Percentiles rank a stretch among this genome's conserved stretches.
Evolutionary conservation across 805 yeast species (phyloP).

Genomic region (Lipomyces mesembrius): DNA sequence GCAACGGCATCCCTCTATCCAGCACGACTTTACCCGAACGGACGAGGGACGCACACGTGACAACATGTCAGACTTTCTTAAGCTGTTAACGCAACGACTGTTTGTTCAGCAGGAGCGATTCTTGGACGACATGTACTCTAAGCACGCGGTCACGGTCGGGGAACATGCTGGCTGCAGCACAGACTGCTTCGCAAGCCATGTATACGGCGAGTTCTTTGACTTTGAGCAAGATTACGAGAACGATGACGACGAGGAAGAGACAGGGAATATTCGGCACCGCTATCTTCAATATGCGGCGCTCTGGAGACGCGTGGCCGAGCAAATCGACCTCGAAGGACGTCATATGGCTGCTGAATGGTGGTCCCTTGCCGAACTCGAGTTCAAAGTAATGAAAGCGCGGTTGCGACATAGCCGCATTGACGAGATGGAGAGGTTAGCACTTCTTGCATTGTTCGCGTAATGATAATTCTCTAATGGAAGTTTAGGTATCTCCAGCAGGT

Average conservation of each 20-base stretch:
- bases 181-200: slow-evolving; percentile 24
- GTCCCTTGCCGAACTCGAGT: slow-evolving; percentile 29
- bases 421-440: slow-evolving; percentile 21
- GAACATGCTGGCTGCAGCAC: slow-evolving; percentile 24
- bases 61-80: slow-evolving; percentile 21
- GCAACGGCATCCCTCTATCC: background rate
- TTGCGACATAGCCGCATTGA: slow-evolving; percentile 25
- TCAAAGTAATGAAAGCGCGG: slow-evolving; percentile 24
- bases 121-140: slow-evolving; percentile 24
- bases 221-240: slow-evolving; percentile 11
- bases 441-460: background rate
- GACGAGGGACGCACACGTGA: slow-evolving; percentile 3
- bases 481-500: slow-evolving; percentile 5
- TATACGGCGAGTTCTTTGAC: slow-evolving; percentile 17
- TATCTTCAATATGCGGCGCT: slow-evolving; percentile 32
- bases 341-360: slow-evolving; percentile 34
- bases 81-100: slow-evolving; percentile 21
- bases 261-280: slow-evolving; percentile 3
- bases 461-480: background rate
- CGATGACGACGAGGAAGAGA: slow-evolving; percentile 12
- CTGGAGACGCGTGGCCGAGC: slow-evolving; percentile 31
- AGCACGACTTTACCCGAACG: background rate
- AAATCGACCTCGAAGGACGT: slow-evolving; percentile 32
- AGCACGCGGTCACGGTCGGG: slow-evolving; percentile 9
- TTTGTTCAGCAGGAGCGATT: slow-evolving; percentile 26